phyloP scores from a whole-genome alignment of 2,329 filamentous ascomycete genomes.

The Penicillium sp. region DNA sequence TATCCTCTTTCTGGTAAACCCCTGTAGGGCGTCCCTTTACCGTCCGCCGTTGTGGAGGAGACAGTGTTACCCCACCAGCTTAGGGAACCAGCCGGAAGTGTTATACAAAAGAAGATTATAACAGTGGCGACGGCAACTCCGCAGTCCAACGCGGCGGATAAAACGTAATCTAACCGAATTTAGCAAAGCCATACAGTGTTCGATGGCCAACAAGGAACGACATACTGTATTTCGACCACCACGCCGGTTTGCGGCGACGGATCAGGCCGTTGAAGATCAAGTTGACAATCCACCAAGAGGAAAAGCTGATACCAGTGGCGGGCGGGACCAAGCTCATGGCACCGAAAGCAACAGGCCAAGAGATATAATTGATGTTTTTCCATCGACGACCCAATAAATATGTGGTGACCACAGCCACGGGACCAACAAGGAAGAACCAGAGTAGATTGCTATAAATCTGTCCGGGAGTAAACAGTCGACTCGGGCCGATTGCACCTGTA shows the following conservation, averaged over 20 bases:
- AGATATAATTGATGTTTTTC: conserved; percentile 66
- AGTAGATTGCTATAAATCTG: conserved; percentile 66
- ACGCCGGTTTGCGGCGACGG: conserved; percentile 46
- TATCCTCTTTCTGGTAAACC: conserved; percentile 28
- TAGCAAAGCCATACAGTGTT: conserved; percentile 4
- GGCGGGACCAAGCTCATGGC: conserved; percentile 67
- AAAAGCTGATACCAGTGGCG: conserved; percentile 69
- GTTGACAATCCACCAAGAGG: conserved; percentile 63
- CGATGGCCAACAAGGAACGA: not conserved
- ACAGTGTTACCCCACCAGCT: conserved; percentile 49
- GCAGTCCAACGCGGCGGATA: conserved; percentile 48
- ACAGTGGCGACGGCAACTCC: conserved; percentile 47
- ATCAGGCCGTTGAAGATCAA: conserved; percentile 50
- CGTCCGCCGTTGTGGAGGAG: conserved; percentile 43
- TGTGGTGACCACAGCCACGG: conserved; percentile 61
- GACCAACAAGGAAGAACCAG: conserved; percentile 72
- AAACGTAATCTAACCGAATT: conserved; percentile 38
- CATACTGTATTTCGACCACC: conserved; percentile 52
- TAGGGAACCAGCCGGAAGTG: conserved; percentile 42
- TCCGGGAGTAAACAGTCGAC: conserved; percentile 65
- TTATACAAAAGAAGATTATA: conserved; percentile 49
- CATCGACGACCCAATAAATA: conserved; percentile 61
- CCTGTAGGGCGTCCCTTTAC: conserved; percentile 39
- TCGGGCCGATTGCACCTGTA: conserved; percentile 63
- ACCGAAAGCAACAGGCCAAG: conserved; percentile 68